phyloP scores from a whole-genome alignment of 164 flowering plant genomes.

The Vitis riparia region DNA sequence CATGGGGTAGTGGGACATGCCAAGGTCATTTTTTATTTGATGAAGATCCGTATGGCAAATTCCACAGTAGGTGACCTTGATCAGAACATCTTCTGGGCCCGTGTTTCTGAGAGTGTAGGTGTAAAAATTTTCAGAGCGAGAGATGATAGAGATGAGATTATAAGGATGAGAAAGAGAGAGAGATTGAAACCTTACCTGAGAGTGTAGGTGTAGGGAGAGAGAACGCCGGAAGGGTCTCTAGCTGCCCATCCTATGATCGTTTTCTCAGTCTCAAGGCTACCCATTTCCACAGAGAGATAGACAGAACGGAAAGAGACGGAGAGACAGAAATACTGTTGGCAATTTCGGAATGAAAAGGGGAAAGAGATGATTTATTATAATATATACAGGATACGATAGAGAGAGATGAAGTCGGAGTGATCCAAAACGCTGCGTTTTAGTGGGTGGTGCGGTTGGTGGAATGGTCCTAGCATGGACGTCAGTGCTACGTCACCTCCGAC shows the following conservation, averaged over 20 bases:
- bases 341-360: too few species aligned
- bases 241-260: constrained; percentile 64
- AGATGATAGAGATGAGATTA: neutral
- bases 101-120: too few species aligned
- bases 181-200: constrained; percentile 39
- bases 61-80: constrained; percentile 67
- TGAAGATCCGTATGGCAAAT: constrained; percentile 76
- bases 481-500: too few species aligned
- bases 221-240: constrained; percentile 61
- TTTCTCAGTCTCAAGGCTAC: constrained; percentile 46
- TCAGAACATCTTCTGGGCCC: constrained; percentile 76
- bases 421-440: too few species aligned
- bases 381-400: too few species aligned
- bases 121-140: constrained; percentile 13
- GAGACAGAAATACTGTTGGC: neutral
- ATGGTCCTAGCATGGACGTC: too few species aligned
- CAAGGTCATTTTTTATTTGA: constrained; percentile 68
- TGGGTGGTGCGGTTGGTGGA: too few species aligned
- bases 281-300: constrained; percentile 32
- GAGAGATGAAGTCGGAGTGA: too few species aligned
- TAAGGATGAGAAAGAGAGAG: neutral
- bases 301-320: neutral
- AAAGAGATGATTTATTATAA: too few species aligned
- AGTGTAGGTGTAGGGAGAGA: constrained; percentile 59
- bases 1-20: constrained; percentile 78